Evolutionary conservation across 305 asterid species (phyloP).

Genomic region (Andrographis paniculata): DNA sequence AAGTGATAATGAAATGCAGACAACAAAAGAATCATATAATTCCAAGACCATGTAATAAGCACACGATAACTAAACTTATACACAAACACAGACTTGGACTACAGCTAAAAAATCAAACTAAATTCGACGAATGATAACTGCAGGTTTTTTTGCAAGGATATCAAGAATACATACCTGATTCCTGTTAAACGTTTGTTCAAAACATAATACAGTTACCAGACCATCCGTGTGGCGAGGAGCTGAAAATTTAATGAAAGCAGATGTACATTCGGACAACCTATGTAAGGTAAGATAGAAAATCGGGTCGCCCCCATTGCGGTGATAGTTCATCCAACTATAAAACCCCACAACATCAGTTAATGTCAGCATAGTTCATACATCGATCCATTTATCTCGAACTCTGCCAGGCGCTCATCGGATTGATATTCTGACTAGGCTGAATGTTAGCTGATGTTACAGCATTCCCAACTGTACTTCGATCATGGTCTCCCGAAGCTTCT

Average conservation of each 20-base stretch:
- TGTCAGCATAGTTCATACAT: constrained; percentile 33
- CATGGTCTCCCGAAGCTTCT: constrained; percentile 32
- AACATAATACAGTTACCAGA: constrained; percentile 16
- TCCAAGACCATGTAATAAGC: not conserved
- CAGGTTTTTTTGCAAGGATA: too few species aligned
- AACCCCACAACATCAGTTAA: constrained; percentile 15
- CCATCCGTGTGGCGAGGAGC: constrained; percentile 10
- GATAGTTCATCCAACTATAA: constrained; percentile 9
- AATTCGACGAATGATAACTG: too few species aligned
- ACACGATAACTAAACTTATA: too few species aligned
- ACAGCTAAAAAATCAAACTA: too few species aligned
- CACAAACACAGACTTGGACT: not conserved
- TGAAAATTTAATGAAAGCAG: constrained; percentile 11
- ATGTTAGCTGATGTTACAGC: constrained; percentile 29
- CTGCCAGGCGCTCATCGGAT: constrained; percentile 43
- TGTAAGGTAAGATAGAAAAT: constrained; percentile 24
- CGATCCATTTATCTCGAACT: constrained; percentile 29
- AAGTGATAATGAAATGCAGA: too few species aligned
- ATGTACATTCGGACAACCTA: constrained; percentile 32
- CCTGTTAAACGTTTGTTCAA: constrained; percentile 8
- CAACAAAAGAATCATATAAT: not conserved
- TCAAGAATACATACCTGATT: constrained; percentile 4
- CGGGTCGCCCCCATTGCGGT: constrained; percentile 12
- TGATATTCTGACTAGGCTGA: constrained; percentile 38
- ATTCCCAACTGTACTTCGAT: constrained; percentile 27